phyloP scores from a whole-genome alignment of 2,329 filamentous ascomycete genomes.

The Chrysoporthe austroafricana region DNA sequence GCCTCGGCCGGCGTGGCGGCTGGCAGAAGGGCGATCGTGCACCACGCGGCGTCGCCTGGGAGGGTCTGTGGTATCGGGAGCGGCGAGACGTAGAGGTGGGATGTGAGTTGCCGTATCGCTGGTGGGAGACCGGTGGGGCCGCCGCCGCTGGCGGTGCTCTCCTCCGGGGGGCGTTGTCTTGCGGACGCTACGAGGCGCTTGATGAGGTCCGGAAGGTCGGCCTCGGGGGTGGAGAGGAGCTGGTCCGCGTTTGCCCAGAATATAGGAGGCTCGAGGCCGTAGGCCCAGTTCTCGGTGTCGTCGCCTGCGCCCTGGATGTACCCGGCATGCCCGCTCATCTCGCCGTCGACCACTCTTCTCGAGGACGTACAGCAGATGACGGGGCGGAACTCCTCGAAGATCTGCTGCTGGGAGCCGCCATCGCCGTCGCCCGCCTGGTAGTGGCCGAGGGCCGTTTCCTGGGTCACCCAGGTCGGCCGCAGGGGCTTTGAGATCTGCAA shows the following conservation, averaged over 20 bases:
- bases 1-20: conserved; percentile 48
- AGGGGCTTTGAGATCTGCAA: conserved; percentile 70
- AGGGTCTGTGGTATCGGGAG: conserved; percentile 19
- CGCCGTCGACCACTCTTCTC: conserved; percentile 68
- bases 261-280: conserved; percentile 73
- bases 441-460: conserved; percentile 56
- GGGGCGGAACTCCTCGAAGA: conserved; percentile 66
- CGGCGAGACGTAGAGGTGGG: conserved; percentile 34
- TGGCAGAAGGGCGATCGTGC: conserved; percentile 49
- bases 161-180: conserved; percentile 16
- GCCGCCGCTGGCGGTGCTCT: conserved; percentile 11
- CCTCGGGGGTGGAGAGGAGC: conserved; percentile 68
- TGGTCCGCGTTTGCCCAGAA: conserved; percentile 75
- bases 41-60: conserved; percentile 33
- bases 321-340: conserved; percentile 63
- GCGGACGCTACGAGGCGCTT: conserved; percentile 44
- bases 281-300: conserved; percentile 91
- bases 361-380: conserved; percentile 88
- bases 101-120: conserved; percentile 24
- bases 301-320: conserved; percentile 97
- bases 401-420: conserved; percentile 19
- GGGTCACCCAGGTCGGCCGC: conserved; percentile 79
- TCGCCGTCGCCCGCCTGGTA: conserved; percentile 30
- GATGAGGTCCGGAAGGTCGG: conserved; percentile 61
- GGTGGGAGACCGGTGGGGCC: conserved; percentile 5